These are phyloP conservation scores for Cordyceps fumosorosea DNA, from an alignment of 2,329 filamentous ascomycete species.

Conservation along the genomic window DNA sequence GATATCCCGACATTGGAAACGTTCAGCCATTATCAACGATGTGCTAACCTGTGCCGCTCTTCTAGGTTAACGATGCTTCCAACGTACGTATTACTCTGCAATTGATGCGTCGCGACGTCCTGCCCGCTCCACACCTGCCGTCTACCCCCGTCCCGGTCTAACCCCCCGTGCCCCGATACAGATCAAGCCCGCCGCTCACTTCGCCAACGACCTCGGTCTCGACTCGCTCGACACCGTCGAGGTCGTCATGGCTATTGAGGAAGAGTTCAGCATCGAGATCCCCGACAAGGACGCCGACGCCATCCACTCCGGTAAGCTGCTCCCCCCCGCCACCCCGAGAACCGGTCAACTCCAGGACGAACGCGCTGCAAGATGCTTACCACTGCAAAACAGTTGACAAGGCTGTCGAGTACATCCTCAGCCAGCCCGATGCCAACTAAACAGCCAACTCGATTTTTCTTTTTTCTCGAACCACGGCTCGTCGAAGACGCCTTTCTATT, in stretches of 20 bases:
- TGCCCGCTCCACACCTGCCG: too few relatives aligned
- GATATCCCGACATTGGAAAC: neutral
- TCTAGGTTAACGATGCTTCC: slow-evolving; percentile 59
- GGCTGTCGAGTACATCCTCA: slow-evolving; percentile 88
- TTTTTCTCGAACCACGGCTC: neutral
- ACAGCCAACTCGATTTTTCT: neutral
- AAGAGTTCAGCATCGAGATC: slow-evolving; percentile 89
- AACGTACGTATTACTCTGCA: slow-evolving; percentile 44
- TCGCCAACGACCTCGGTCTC: slow-evolving; percentile 92
- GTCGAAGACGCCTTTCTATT: neutral
- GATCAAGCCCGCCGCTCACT: slow-evolving; percentile 82
- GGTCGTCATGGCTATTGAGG: slow-evolving; percentile 99
- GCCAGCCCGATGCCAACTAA: slow-evolving; percentile 80
- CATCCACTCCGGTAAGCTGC: slow-evolving; percentile 78
- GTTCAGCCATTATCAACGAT: neutral
- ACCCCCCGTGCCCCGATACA: slow-evolving; percentile 31
- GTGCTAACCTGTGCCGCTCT: neutral
- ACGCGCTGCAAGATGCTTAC: neutral
- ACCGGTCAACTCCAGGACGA: too few relatives aligned
- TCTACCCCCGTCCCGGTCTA: neutral
- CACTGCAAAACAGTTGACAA: slow-evolving; percentile 63
- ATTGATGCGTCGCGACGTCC: neutral
- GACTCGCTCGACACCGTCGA: slow-evolving; percentile 98
- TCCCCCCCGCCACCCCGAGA: too few relatives aligned
- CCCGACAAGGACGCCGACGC: slow-evolving; percentile 93